Evolutionary conservation across 2,329 filamentous ascomycete genomes (phyloP).

Genomic region (Paramyrothecium sp.): DNA sequence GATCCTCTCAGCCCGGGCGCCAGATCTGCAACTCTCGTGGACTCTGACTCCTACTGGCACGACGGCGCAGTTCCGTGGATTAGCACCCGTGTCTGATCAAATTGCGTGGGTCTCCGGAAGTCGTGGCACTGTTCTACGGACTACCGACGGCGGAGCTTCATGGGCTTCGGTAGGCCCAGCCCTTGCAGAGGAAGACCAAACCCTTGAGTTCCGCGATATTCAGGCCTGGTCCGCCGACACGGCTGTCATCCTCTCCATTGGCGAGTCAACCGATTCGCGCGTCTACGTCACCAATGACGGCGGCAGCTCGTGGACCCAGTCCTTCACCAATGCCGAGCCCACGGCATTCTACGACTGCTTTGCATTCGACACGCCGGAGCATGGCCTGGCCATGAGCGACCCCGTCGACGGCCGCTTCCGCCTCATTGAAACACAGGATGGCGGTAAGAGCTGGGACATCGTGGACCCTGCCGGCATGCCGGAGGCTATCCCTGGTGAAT

Average conservation of each 20-base stretch:
- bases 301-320: conserved; percentile 21
- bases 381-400: conserved; percentile 28
- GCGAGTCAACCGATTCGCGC: conserved; percentile 25
- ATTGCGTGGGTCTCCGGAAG: conserved; percentile 30
- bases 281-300: conserved; percentile 27
- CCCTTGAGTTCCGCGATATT: conserved; percentile 30
- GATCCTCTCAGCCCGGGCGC: conserved; percentile 1
- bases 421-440: conserved; percentile 27
- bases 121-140: conserved; percentile 25
- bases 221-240: conserved; percentile 39
- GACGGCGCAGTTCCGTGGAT: conserved; percentile 25
- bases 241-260: conserved; percentile 36
- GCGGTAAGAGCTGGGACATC: conserved; percentile 22
- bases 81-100: conserved; percentile 24
- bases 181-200: conserved; percentile 15
- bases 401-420: conserved; percentile 29
- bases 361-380: conserved; percentile 20
- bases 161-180: conserved; percentile 27
- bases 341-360: conserved; percentile 32
- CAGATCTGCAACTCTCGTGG: conserved; percentile 14
- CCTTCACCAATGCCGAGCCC: conserved; percentile 24
- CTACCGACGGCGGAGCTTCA: conserved; percentile 23
- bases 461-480: conserved; percentile 22
- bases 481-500: conserved; percentile 22
- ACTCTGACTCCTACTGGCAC: conserved; percentile 20